phyloP scores from a whole-genome alignment of 108 stramenopile genomes.

The Parmales sp. region DNA sequence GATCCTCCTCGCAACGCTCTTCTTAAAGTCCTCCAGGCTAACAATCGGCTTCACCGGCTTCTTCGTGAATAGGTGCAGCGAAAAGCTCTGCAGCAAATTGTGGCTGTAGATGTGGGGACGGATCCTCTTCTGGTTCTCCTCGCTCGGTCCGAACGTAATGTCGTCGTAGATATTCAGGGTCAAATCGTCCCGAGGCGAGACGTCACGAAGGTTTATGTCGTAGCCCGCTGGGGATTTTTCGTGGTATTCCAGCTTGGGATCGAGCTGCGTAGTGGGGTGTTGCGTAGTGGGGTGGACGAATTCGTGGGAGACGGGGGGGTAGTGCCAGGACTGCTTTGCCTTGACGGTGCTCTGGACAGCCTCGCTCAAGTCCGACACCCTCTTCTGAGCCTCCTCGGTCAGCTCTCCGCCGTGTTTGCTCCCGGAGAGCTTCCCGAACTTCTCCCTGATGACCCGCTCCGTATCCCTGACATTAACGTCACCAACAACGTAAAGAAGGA shows the following conservation, averaged over 20 bases:
- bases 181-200: conserved; percentile 47
- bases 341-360: conserved; percentile 72
- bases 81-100: conserved; percentile 81
- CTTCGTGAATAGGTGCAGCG: conserved; percentile 92
- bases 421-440: conserved; percentile 70
- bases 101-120: conserved; percentile 83
- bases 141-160: too few species aligned
- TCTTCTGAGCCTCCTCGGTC: conserved; percentile 45
- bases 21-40: conserved; percentile 67
- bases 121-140: conserved; percentile 51
- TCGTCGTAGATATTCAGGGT: background rate
- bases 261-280: too few species aligned
- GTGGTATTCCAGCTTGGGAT: too few species aligned
- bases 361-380: conserved; percentile 42
- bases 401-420: conserved; percentile 64
- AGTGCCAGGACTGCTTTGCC: conserved; percentile 77
- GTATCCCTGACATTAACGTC: conserved; percentile 76
- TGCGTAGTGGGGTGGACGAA: too few species aligned
- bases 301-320: conserved; percentile 75
- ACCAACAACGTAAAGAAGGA: conserved; percentile 89
- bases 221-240: conserved; percentile 27
- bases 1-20: conserved; percentile 73
- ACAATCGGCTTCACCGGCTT: conserved; percentile 82
- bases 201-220: conserved; percentile 65
- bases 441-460: conserved; percentile 63